Base-by-base conservation (phyloP, 768 basidiomycete genomes). In the Russula dissimulans region DNA sequence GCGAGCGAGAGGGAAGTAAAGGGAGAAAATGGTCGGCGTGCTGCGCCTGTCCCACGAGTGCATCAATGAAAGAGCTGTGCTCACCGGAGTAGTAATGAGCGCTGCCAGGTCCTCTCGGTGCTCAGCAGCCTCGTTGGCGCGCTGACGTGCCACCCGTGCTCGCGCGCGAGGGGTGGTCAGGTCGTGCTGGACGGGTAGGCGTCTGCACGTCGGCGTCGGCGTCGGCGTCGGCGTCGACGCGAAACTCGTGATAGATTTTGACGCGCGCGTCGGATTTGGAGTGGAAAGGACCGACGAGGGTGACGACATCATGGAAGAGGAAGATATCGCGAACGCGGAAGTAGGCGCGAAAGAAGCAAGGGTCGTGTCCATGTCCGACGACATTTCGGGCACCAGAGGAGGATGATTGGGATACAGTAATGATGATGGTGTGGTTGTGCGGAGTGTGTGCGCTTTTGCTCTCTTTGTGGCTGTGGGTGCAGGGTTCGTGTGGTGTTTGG, bases 51-150 rank as follows among this genome's bases (percentile, higher is more conserved):
- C 7, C 10, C 34, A 10, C 5, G 7, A 10, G 7, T 36, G 34
- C 34, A 7, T 36, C 34, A 36, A 36, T 36, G n/a, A 43, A 43
- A 22, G 1, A 26, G 22, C 22, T 26, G 22, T 2, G 26, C 62
- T 47, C 42, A 61, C 62, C 3, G 60, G 59, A 9, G 62, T 64
- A 15, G 50, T 64, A 14, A 61, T 26, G 3, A 64, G 55, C 8
- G 62, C 62, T 2, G 62, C 62, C 45, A 54, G 15, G 29, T 64
- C 62, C 31, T 64, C 62, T 26, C 41, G 50, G 12, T 26, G 50
- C 41, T 64, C 62, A 22, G 34, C 59, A 1, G 43, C 62, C 32
- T 64, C 62, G 44, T 52, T 48, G 1, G 60, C 60, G 29, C 59
- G 62, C 36, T 56, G 41, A 41, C 59, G 59, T 6, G 50, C 59